Evolutionary conservation across 768 basidiomycete species (phyloP), one percentile per base, ranked within the genome.

Genomic region (Trametes coccinea): DNA sequence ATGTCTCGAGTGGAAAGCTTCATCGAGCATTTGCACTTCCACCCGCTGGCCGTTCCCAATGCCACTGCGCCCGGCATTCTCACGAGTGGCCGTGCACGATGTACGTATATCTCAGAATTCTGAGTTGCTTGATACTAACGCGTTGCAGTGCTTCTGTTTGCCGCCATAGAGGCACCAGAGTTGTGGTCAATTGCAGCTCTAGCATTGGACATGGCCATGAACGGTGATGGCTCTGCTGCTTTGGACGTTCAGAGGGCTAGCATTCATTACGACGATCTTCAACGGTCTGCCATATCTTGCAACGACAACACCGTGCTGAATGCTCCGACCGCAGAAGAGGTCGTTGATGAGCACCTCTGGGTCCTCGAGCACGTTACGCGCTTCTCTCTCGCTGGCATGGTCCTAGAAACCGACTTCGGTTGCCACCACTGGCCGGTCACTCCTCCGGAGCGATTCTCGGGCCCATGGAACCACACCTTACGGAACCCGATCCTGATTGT

Each of bases 381-480:
- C 13, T 63, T 63, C 60, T 53, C 47, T 41, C 67, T 68, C 62
- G 54, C 52, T 14, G 56, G 61, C 8, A 61, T 62, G 37, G 68
- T 62, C 39, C 59, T 56, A 33, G 71, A 68, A 56, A 66, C 67
- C 34, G 74, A 69, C 63, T 68, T 59, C 34, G 70, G 70, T 29
- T 71, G 72, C 53, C 66, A 71, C 40, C 65, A 61, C 57, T 71
- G 69, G 72, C 66, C 66, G 11, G 67, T 66, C 8, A 60, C 55
- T n/a, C 68, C 68, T 4, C 67, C 67, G 5, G 72, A 73, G 52
- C 64, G 71, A 14, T 73, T 68, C 60, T 31, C 56, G n/a, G 72
- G 72, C 27, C 72, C 72, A 13, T 73, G 71, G 71, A 72, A 72
- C 63, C 54, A 61, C 45, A 71, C 71, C 6, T 53, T 71, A 30